phyloP scores from a whole-genome alignment of 2,329 filamentous ascomycete species.

The Colletotrichum sp. region DNA sequence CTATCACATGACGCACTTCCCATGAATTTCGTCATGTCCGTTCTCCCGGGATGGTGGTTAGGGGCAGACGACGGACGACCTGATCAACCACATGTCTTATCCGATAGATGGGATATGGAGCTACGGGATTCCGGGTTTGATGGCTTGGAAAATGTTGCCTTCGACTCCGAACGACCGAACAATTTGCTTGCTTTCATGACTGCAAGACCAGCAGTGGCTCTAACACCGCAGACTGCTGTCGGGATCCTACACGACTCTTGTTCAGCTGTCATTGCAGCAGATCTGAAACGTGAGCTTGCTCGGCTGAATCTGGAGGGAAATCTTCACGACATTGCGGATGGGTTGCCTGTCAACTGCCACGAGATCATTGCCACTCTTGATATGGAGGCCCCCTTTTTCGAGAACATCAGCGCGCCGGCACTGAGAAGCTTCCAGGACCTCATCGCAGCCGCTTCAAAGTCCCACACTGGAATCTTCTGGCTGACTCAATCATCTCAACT shows the following conservation, averaged over 20 bases:
- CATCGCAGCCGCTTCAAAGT: background rate
- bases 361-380: conserved; percentile 22
- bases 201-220: background rate
- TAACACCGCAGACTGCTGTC: background rate
- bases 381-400: conserved; percentile 20
- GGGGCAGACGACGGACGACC: conserved; percentile 31
- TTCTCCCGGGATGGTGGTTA: conserved; percentile 39
- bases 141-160: conserved; percentile 25
- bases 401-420: background rate
- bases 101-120: conserved; percentile 29
- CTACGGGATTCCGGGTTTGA: conserved; percentile 29
- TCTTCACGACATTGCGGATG: background rate
- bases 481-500: conserved; percentile 25
- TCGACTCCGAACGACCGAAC: conserved; percentile 22
- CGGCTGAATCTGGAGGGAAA: too few species aligned
- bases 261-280: background rate
- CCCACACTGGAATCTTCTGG: conserved; percentile 25
- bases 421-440: conserved; percentile 21
- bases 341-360: background rate
- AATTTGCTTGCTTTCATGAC: conserved; percentile 10
- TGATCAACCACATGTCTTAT: conserved; percentile 28
- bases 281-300: background rate
- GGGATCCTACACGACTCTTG: background rate
- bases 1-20: background rate
- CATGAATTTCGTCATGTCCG: conserved; percentile 32